A percentile compares a stretch with the other conserved stretches of the same genome.
These are phyloP conservation scores for Leccinum rimulosum DNA, from an alignment of 768 basidiomycete genomes.

Conservation along the genomic window DNA sequence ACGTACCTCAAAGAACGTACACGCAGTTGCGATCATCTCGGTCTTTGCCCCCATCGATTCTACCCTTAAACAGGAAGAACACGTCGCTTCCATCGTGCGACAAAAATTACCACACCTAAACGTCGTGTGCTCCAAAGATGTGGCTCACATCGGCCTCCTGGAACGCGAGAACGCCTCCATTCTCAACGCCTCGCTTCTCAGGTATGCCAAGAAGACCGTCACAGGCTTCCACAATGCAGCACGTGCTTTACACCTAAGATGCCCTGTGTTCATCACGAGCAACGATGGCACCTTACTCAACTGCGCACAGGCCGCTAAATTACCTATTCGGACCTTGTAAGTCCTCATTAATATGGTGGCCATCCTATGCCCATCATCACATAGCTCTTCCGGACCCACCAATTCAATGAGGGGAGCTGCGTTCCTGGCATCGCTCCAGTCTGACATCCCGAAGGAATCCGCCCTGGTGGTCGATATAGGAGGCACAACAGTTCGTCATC, in stretches of 20 bases:
- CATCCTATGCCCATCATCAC: constrained; percentile 5
- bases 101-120: constrained; percentile 41
- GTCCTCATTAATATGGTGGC: constrained; percentile 19
- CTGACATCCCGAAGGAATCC: constrained; percentile 32
- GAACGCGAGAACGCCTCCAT: constrained; percentile 70
- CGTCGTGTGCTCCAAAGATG: constrained; percentile 54
- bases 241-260: constrained; percentile 42
- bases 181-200: constrained; percentile 61
- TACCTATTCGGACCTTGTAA: constrained; percentile 60
- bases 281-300: constrained; percentile 57
- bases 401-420: constrained; percentile 72
- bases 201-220: constrained; percentile 57
- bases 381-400: constrained; percentile 52
- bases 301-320: constrained; percentile 46
- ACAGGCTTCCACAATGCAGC: constrained; percentile 52
- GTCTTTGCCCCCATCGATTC: constrained; percentile 50
- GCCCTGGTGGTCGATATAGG: constrained; percentile 62
- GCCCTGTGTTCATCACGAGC: constrained; percentile 57
- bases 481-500: constrained; percentile 48
- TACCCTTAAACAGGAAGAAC: constrained; percentile 45
- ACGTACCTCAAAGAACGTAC: constrained; percentile 21
- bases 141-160: constrained; percentile 56
- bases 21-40: constrained; percentile 43
- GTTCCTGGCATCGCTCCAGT: constrained; percentile 48
- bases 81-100: constrained; percentile 41